Evolutionary conservation across 176 grass and related monocot genomes (phyloP).

Genomic region (Stipa capillata): DNA sequence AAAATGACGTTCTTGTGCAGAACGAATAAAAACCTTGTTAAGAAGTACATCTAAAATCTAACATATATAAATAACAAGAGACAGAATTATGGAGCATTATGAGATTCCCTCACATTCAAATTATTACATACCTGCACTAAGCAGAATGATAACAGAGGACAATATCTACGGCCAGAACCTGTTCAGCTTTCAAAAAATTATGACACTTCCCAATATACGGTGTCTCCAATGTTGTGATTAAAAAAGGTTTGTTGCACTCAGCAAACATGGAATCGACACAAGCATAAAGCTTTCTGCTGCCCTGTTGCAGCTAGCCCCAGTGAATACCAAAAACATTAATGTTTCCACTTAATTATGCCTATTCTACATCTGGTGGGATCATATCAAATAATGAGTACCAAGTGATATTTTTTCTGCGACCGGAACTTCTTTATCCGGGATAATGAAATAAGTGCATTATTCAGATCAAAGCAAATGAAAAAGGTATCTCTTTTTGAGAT

Average conservation of each 20-base stretch:
- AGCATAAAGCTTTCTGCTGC: neutral
- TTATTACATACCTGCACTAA: neutral
- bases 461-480: slow-evolving; percentile 5
- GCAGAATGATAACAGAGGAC: neutral
- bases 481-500: slow-evolving; percentile 15
- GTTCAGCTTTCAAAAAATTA: neutral
- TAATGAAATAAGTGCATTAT: neutral
- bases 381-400: slow-evolving; percentile 18
- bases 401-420: neutral
- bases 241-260: neutral
- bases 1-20: neutral
- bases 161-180: slow-evolving; percentile 7
- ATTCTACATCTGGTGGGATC: slow-evolving; percentile 18
- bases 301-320: neutral
- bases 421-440: neutral
- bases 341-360: slow-evolving; percentile 3
- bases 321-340: neutral
- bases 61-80: neutral
- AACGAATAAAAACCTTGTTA: neutral
- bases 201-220: slow-evolving; percentile 15
- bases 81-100: neutral
- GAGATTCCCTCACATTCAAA: neutral
- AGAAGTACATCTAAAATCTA: neutral
- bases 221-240: slow-evolving; percentile 17
- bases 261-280: neutral